Evolutionary conservation across 2,329 filamentous ascomycete genomes (phyloP).

Genomic region (Fusarium acutatum): DNA sequence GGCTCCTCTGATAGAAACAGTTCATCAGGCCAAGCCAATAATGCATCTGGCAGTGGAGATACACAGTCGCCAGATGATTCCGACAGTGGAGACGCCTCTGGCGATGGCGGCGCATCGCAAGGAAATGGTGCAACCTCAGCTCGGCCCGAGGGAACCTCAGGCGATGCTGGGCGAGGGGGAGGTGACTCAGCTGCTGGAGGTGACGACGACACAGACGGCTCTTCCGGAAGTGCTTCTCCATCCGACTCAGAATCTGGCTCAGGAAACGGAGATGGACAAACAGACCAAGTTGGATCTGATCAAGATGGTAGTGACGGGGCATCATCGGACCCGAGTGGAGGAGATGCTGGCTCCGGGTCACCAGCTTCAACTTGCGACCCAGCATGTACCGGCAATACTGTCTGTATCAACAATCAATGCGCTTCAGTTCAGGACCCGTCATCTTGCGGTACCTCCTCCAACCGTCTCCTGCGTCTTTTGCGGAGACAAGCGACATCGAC

Average conservation of each 20-base stretch:
- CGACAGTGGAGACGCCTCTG: background rate
- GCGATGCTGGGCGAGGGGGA: background rate
- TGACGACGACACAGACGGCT: background rate
- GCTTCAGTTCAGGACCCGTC: background rate
- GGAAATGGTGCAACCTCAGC: background rate
- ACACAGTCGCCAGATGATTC: background rate
- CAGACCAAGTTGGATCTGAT: background rate
- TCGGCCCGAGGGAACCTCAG: background rate
- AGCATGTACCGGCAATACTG: background rate
- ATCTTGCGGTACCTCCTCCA: background rate
- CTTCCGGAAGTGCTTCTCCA: background rate
- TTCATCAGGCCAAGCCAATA: background rate
- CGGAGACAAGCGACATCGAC: slow-evolving; percentile 5
- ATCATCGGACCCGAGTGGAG: background rate
- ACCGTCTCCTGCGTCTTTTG: background rate
- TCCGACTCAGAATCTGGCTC: background rate
- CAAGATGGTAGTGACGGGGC: background rate
- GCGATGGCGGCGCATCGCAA: background rate
- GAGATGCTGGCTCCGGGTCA: background rate
- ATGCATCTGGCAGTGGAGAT: background rate
- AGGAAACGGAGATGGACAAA: background rate
- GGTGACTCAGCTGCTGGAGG: background rate
- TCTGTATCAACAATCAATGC: slow-evolving; percentile 17
- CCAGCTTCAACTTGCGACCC: background rate
- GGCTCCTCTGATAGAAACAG: background rate